Conservation (phyloP, 495 filamentous ascomycete genomes). For the Cercophora newfieldiana region DNA sequence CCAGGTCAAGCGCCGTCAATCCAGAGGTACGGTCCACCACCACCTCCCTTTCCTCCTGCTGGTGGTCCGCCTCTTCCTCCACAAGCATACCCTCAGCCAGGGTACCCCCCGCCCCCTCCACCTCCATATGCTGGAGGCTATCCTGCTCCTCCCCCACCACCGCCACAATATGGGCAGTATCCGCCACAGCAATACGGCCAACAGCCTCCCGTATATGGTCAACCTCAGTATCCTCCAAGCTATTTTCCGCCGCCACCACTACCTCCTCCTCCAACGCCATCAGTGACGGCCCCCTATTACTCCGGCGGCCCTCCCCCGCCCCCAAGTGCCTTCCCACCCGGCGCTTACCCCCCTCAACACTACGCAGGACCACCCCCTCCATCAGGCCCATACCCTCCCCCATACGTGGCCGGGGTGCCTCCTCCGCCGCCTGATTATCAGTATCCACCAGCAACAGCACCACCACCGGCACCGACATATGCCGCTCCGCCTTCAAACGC, state of each 20-base stretch:
- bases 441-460: slow-evolving; percentile 22
- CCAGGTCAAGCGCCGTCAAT: slow-evolving; percentile 24
- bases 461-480: slow-evolving; percentile 22
- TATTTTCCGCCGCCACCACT: slow-evolving; percentile 32
- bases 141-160: slow-evolving; percentile 9
- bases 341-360: slow-evolving; percentile 26
- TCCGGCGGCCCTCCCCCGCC: slow-evolving; percentile 25
- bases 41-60: slow-evolving; percentile 35
- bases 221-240: slow-evolving; percentile 29
- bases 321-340: slow-evolving; percentile 22
- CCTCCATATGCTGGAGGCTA: slow-evolving; percentile 15
- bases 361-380: slow-evolving; percentile 28
- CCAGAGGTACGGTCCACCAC: slow-evolving; percentile 20
- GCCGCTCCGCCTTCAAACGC: slow-evolving; percentile 16
- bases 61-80: slow-evolving; percentile 30
- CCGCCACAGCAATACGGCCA: slow-evolving; percentile 27
- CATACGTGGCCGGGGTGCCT: slow-evolving; percentile 20
- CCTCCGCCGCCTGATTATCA: slow-evolving; percentile 33
- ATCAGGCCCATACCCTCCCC: slow-evolving; percentile 30
- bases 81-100: slow-evolving; percentile 21
- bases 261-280: slow-evolving; percentile 17
- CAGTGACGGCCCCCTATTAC: slow-evolving; percentile 22
- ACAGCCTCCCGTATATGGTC: slow-evolving; percentile 26
- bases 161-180: slow-evolving; percentile 12
- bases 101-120: slow-evolving; percentile 22